Percentiles rank a stretch among this genome's conserved stretches.
These are phyloP conservation scores for Panus rudis DNA, from an alignment of 768 basidiomycete genomes.

Conservation along the genomic window DNA sequence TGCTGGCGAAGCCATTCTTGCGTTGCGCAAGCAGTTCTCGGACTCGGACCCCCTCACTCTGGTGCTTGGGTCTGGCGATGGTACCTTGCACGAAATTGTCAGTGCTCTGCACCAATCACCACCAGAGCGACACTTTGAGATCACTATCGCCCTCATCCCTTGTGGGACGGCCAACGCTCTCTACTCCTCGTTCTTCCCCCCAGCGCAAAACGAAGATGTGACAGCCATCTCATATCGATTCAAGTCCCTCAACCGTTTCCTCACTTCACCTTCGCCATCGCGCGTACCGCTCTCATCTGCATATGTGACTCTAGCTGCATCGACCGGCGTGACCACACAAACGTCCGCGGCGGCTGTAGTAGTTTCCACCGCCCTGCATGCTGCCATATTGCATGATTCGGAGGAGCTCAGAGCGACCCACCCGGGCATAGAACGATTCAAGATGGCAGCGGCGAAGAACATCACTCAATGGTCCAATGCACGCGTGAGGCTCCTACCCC, in stretches of 20 bases:
- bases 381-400: slow-evolving; percentile 76
- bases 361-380: slow-evolving; percentile 79
- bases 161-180: slow-evolving; percentile 93
- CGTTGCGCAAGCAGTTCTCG: slow-evolving; percentile 25
- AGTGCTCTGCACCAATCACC: slow-evolving; percentile 37
- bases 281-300: slow-evolving; percentile 14
- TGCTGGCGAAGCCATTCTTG: slow-evolving; percentile 41
- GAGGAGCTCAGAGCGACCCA: slow-evolving; percentile 61
- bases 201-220: slow-evolving; percentile 20
- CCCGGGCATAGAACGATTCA: slow-evolving; percentile 82
- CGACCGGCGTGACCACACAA: slow-evolving; percentile 9
- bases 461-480: slow-evolving; percentile 65
- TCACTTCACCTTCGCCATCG: slow-evolving; percentile 20
- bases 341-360: slow-evolving; percentile 67
- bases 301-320: slow-evolving; percentile 44
- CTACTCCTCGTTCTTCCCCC: slow-evolving; percentile 70
- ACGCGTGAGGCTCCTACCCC: slow-evolving; percentile 48
- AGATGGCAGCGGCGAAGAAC: slow-evolving; percentile 76
- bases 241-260: slow-evolving; percentile 48
- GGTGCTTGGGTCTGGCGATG: slow-evolving; percentile 80
- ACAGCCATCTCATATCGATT: slow-evolving; percentile 28
- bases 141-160: slow-evolving; percentile 53
- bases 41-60: slow-evolving; percentile 33
- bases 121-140: slow-evolving; percentile 7
- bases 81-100: slow-evolving; percentile 86